Evolutionary conservation across 306 rosid species (phyloP), one percentile per base, ranked within the genome.

Genomic region (Crotalaria pallida): DNA sequence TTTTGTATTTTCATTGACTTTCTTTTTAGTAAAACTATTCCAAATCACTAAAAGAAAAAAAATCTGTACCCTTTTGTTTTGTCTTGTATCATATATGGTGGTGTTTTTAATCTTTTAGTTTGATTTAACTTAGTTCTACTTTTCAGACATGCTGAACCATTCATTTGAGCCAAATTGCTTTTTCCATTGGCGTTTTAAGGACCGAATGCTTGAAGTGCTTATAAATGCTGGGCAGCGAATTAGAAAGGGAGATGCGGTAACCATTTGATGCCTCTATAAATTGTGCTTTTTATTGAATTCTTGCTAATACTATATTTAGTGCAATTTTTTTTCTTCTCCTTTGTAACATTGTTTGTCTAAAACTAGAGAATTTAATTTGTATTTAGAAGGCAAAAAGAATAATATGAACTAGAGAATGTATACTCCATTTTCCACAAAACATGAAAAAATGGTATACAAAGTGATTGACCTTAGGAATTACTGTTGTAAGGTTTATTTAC

Each of bases 121-220:
- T 77, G 68, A 74, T 19, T 19, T 27, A 61, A 74, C 64, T 61
- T 18, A 41, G 66, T 68, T 60, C 23, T 72, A 33, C 58, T 58
- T 76, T 76, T 71, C 92, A 90, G 98, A 93, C 79, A 93, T 90
- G 98, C 80, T 93, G 76, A 93, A 93, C 83, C 98, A 93, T 90
- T 93, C 98, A 7, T 90, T 82, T 71, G 84, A 81, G 79, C 98
- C 98, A 60, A 93, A 93, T 69, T 93, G 98, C 52, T 93, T 88
- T 84, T 84, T 93, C 74, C 98, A 93, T 72, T 93, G 98, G 98
- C 97, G 97, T 64, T 88, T 81, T 75, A 93, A 90, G 81, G 98
- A 93, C 71, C 83, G 96, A 60, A 93, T 93, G 98, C 90, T 90
- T 69, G 98, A 93, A 83, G 98, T 93, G 73, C 89, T 93, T 85